These are phyloP conservation scores for Ascochyta lentis DNA, from an alignment of 2,329 filamentous ascomycete genomes.

Conservation along the genomic window DNA sequence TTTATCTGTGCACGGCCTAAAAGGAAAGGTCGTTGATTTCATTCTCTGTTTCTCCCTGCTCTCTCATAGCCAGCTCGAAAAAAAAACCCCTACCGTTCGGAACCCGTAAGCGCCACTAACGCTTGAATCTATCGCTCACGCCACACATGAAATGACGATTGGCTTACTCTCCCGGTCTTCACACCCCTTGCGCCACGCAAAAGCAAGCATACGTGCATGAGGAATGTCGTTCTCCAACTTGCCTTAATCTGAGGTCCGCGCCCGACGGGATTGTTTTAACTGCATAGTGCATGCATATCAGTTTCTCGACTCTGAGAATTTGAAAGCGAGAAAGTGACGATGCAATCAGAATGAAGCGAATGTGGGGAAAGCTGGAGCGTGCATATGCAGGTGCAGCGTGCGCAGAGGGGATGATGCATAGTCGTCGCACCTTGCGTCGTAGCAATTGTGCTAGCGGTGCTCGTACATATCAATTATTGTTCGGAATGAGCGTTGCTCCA, in stretches of 20 bases:
- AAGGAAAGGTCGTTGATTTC: no score
- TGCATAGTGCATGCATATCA: neutral
- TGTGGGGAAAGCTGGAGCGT: neutral
- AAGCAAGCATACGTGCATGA: neutral
- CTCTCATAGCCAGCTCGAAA: no score
- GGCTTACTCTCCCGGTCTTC: no score
- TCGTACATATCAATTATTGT: neutral
- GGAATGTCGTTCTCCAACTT: neutral
- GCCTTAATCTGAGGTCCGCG: neutral
- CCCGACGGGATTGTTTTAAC: slow-evolving; percentile 1
- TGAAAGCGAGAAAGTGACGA: neutral
- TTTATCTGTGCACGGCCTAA: no score
- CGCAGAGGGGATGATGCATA: neutral
- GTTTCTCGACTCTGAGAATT: neutral
- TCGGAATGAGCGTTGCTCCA: neutral
- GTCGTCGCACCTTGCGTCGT: neutral
- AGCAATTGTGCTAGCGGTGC: neutral
- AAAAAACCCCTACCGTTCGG: no score
- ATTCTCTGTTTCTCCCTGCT: no score
- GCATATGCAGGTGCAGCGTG: neutral
- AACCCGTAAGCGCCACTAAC: no score
- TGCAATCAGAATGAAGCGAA: neutral
- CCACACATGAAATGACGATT: no score
- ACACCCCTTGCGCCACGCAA: neutral
- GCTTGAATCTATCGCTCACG: no score